A percentile compares a stretch with the other conserved stretches of the same genome.
Evolutionary conservation across 768 basidiomycete genomes (phyloP).

Genomic region (Jaapia argillacea): DNA sequence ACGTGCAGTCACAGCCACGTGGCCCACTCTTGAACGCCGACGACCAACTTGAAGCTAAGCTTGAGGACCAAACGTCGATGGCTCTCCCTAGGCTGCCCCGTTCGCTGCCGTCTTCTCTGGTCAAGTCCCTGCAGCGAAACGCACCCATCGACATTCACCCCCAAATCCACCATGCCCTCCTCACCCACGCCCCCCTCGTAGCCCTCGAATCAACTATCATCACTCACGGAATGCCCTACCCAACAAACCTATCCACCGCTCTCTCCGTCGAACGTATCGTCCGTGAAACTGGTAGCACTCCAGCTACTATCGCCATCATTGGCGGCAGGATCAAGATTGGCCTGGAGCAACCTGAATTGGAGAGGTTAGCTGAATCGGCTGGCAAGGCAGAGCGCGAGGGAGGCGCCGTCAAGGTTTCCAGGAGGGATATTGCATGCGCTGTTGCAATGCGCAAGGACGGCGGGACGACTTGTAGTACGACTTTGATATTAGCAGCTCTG

Average conservation of each 20-base stretch:
- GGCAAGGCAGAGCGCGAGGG: constrained; percentile 20
- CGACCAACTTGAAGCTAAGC: no score
- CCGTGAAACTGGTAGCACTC: constrained; percentile 64
- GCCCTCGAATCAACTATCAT: constrained; percentile 90
- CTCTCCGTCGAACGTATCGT: constrained; percentile 65
- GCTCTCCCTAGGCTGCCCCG: neutral
- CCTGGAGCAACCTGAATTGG: constrained; percentile 51
- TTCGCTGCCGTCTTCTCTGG: neutral
- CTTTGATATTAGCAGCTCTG: constrained; percentile 63
- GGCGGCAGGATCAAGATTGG: constrained; percentile 84
- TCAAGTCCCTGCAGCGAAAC: neutral
- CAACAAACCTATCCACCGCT: constrained; percentile 64
- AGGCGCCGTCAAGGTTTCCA: constrained; percentile 52
- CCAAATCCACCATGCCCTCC: constrained; percentile 77
- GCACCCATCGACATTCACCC: constrained; percentile 58
- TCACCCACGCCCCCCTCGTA: constrained; percentile 57
- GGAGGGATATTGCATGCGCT: constrained; percentile 74
- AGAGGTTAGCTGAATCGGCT: constrained; percentile 48
- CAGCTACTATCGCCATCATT: constrained; percentile 86
- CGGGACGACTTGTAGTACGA: constrained; percentile 70
- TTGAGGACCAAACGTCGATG: no score
- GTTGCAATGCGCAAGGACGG: constrained; percentile 61
- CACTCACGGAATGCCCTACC: constrained; percentile 87
- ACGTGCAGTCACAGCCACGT: no score
- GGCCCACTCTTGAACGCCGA: no score